Percentiles rank a stretch among this genome's conserved stretches.
Conservation (phyloP, 306 rosid genomes). For the Boehmeria nivea region DNA sequence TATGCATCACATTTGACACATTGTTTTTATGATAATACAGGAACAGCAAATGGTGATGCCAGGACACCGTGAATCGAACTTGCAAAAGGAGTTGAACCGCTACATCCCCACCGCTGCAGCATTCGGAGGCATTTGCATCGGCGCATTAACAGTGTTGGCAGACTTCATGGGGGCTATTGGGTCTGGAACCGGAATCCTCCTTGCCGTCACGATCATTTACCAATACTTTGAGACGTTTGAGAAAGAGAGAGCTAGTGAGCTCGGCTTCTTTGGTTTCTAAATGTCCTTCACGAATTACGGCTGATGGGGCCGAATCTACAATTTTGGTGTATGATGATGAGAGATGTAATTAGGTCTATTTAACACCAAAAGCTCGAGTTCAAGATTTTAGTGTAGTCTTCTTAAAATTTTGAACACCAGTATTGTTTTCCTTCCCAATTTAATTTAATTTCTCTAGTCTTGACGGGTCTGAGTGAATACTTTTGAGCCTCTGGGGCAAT, state of each 20-base stretch:
- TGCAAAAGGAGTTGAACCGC: slow-evolving; percentile 80
- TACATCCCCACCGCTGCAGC: slow-evolving; percentile 95
- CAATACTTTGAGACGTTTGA: slow-evolving; percentile 90
- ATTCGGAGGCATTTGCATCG: slow-evolving; percentile 86
- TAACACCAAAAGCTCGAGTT: slow-evolving; percentile 26
- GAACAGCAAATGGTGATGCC: slow-evolving; percentile 99
- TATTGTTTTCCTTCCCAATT: no score
- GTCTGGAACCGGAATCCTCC: slow-evolving; percentile 81
- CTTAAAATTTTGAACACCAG: no score
- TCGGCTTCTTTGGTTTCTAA: slow-evolving; percentile 85
- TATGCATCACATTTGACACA: neutral
- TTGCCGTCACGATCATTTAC: slow-evolving; percentile 87
- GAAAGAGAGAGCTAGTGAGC: slow-evolving; percentile 87
- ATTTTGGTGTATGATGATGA: slow-evolving; percentile 34
- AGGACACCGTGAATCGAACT: slow-evolving; percentile 82
- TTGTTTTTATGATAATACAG: slow-evolving; percentile 30
- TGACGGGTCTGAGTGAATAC: no score
- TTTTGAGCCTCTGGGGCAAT: no score
- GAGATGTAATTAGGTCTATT: slow-evolving; percentile 32
- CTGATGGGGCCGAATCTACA: slow-evolving; percentile 21
- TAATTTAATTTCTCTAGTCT: no score
- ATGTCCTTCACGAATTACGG: no score
- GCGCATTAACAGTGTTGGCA: slow-evolving; percentile 86
- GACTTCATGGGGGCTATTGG: slow-evolving; percentile 98
- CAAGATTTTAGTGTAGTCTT: slow-evolving; percentile 36